A percentile compares a stretch with the other conserved stretches of the same genome.
Conservation (phyloP, 2,329 filamentous ascomycete species). For the Emergomyces orientalis region DNA sequence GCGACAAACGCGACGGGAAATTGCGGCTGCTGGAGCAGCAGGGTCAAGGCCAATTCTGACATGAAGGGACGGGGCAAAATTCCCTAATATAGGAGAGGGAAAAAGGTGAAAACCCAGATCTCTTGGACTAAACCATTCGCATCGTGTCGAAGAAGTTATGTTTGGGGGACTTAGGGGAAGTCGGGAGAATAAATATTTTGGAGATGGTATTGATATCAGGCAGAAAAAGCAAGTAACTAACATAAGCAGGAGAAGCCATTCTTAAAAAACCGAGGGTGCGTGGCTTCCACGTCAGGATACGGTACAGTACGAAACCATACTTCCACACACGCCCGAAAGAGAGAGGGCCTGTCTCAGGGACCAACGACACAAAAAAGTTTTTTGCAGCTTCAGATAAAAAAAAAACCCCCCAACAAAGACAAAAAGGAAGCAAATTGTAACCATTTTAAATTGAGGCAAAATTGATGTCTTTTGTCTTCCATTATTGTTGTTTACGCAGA, state of each 20-base stretch:
- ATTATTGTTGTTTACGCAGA: background rate
- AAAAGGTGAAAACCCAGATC: background rate
- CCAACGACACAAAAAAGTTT: background rate
- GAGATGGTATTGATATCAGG: background rate
- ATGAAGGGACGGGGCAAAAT: slow-evolving; percentile 8
- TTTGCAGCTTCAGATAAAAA: background rate
- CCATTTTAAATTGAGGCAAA: background rate
- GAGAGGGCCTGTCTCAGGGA: background rate
- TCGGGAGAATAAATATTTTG: background rate
- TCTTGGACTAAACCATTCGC: background rate
- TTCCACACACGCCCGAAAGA: background rate
- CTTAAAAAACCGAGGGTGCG: background rate
- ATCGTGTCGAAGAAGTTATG: background rate
- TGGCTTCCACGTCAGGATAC: background rate
- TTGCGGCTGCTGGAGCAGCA: slow-evolving; percentile 9
- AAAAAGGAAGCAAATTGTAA: background rate
- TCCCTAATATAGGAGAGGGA: background rate
- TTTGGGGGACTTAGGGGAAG: background rate
- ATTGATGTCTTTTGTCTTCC: background rate
- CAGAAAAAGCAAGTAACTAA: background rate
- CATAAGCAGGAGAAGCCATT: too few relatives aligned
- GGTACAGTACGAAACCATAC: background rate
- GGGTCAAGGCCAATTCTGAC: slow-evolving; percentile 1
- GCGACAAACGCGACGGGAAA: background rate
- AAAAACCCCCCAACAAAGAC: background rate